phyloP scores from a whole-genome alignment of 176 grass and related monocot genomes.

The Alloteropsis semialata region DNA sequence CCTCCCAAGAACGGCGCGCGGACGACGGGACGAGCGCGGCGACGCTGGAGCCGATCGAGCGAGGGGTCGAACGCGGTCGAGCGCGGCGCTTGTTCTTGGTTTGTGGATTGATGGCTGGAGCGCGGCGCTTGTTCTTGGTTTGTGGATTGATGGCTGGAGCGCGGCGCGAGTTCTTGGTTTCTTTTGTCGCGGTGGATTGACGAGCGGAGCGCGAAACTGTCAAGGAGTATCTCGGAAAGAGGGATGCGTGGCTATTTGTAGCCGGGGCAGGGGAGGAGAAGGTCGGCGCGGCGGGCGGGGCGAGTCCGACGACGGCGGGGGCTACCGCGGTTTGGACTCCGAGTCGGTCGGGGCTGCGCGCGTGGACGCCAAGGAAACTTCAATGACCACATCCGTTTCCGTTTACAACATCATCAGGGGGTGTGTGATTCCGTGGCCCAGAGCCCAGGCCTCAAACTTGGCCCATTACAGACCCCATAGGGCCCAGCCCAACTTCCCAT shows the following conservation, averaged over 20 bases:
- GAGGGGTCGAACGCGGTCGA: neutral
- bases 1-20: neutral
- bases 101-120: neutral
- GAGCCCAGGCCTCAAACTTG: neutral
- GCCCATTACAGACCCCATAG: neutral
- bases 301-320: neutral
- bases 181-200: no score
- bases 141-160: neutral
- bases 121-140: neutral
- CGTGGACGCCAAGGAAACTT: constrained; percentile 10
- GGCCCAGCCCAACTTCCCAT: neutral
- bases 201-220: neutral
- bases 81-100: neutral
- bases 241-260: neutral
- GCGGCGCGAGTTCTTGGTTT: neutral
- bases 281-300: neutral
- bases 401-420: neutral
- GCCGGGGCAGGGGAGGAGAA: neutral
- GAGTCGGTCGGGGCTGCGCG: neutral
- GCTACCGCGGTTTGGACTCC: neutral
- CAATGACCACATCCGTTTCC: no score
- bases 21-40: neutral
- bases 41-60: neutral
- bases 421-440: neutral
- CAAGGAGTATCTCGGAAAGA: neutral